These are phyloP conservation scores for Boehmeria nivea DNA, from an alignment of 306 rosid species.

Conservation along the genomic window DNA sequence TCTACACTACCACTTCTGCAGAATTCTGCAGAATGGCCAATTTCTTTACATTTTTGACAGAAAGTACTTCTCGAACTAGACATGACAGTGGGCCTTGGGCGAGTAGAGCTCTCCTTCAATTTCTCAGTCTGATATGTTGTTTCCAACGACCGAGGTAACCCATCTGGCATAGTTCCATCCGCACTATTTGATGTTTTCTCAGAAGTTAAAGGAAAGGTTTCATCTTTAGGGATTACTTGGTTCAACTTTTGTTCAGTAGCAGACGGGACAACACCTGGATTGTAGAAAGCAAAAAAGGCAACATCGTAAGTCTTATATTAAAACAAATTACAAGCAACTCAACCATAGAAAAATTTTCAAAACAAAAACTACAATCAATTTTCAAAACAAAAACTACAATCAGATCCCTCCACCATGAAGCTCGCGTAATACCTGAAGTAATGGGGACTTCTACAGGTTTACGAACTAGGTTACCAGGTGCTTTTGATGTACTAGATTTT, in stretches of 20 bases:
- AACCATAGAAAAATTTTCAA: no score
- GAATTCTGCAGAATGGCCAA: conserved; percentile 52
- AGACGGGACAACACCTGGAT: no score
- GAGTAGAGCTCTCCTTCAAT: conserved; percentile 40
- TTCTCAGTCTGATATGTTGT: conserved; percentile 39
- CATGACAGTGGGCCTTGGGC: conserved; percentile 31
- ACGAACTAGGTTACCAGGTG: conserved; percentile 38
- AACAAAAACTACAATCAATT: no score
- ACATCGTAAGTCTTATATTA: no score
- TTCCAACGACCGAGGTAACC: conserved; percentile 34
- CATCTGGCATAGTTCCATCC: conserved; percentile 39
- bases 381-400: conserved; percentile 7
- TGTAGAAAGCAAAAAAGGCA: no score
- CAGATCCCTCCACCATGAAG: not conserved
- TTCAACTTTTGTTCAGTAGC: no score
- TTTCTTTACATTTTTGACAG: conserved; percentile 61
- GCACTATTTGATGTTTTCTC: conserved; percentile 23
- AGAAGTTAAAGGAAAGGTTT: no score
- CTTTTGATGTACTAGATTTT: conserved; percentile 41
- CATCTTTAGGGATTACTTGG: conserved; percentile 31
- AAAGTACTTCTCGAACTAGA: conserved; percentile 36
- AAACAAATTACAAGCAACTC: no score
- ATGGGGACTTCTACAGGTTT: conserved; percentile 45
- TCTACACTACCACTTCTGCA: conserved; percentile 35
- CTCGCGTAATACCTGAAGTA: conserved; percentile 50